Evolutionary conservation across 179 eudicot species (phyloP), one percentile per base, ranked within the genome.

Genomic region (Beta lomatogona): DNA sequence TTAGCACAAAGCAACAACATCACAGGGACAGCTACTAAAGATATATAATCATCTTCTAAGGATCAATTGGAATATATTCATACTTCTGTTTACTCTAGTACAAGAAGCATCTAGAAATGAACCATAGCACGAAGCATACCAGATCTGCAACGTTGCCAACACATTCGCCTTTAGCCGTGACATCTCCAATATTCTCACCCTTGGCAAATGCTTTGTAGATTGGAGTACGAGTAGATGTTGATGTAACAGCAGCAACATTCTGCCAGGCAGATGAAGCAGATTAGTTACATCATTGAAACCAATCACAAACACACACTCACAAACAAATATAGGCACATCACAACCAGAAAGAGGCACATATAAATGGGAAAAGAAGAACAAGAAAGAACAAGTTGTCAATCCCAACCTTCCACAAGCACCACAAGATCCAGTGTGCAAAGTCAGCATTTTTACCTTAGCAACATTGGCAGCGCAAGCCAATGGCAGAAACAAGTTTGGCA

Each of bases 151-250:
- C 80, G 86, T 94, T 94, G 80, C 97, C 93, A 75, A 97, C 97
- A 88, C 98, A 97, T 90, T 94, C 99, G 44, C 99, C 99, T 88
- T 94, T 97, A 4, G 98, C 98, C 45, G 99, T 97, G 60, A 97
- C 97, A 92, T 97, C 99, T 66, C 99, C 99, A 69, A 97, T 92
- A 87, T 97, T 97, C 88, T 94, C 98, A 78, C 99, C 99, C 78
- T 87, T 92, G 46, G 99, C 98, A 89, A 97, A 97, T 77, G 97
- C 99, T 86, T 97, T 97, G 87, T 97, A 94, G 45, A 97, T 94
- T 81, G 99, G 99, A 28, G 97, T 91, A 68, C 98, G 97, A 61
- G 99, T 97, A 65, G 99, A 94, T 76, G 99, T 97, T 78, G 99
- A 97, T 70, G 99, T 93, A 74, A 94, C 99, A 76, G 98, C 99